A percentile compares a stretch with the other conserved stretches of the same genome.
These are phyloP conservation scores for Yarrowia galli DNA, from an alignment of 1,139 yeast species.

Conservation along the genomic window DNA sequence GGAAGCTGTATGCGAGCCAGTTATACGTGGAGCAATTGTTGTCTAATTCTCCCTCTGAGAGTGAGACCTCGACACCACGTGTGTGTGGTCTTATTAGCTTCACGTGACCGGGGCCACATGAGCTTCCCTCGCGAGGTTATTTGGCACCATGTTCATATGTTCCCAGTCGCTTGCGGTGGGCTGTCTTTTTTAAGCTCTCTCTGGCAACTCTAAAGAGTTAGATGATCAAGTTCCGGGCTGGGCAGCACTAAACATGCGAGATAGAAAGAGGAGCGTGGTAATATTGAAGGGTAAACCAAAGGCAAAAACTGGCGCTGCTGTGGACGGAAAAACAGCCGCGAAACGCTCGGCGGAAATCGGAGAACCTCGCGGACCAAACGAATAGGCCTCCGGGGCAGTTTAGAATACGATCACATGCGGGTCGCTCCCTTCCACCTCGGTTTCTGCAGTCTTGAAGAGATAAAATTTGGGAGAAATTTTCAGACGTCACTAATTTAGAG, in stretches of 20 bases:
- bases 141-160: neutral
- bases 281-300: slow-evolving; percentile 35
- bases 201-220: neutral
- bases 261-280: slow-evolving; percentile 26
- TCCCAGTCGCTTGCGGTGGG: slow-evolving; percentile 19
- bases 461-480: slow-evolving; percentile 36
- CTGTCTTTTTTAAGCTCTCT: neutral
- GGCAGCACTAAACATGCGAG: slow-evolving; percentile 39
- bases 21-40: neutral
- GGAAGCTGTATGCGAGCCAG: neutral
- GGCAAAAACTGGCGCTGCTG: slow-evolving; percentile 25
- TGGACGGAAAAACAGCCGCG: slow-evolving; percentile 1
- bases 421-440: slow-evolving; percentile 28
- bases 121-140: slow-evolving; percentile 6
- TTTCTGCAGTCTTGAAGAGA: slow-evolving; percentile 22
- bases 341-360: neutral
- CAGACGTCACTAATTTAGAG: neutral
- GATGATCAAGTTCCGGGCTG: slow-evolving; percentile 30
- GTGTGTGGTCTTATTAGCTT: neutral
- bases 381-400: neutral
- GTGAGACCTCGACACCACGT: no score
- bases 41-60: neutral
- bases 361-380: neutral
- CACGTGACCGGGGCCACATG: slow-evolving; percentile 21
- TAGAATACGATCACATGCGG: slow-evolving; percentile 24